Percentiles rank a stretch among this genome's conserved stretches.
phyloP scores from a whole-genome alignment of 139 green algal genomes.

The Spirogloea muscicola region DNA sequence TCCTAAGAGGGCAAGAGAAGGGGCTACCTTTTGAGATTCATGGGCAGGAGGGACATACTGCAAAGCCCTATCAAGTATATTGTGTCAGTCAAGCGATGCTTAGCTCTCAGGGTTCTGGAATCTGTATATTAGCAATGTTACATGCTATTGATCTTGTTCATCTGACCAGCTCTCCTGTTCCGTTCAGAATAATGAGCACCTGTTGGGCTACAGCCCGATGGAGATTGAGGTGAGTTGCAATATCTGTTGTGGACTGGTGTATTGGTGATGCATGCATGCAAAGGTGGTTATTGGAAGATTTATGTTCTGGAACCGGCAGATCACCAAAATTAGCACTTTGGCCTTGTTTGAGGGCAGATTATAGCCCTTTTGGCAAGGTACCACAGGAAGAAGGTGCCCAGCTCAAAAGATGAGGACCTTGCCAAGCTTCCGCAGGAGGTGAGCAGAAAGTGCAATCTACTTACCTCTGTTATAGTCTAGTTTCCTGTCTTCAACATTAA shows the following conservation, averaged over 20 bases:
- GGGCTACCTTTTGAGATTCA: too few relatives aligned
- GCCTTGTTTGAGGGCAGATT: conserved; percentile 2
- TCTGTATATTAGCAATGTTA: background rate
- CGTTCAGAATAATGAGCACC: conserved; percentile 44
- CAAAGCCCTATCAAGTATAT: too few relatives aligned
- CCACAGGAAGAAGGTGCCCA: conserved; percentile 44
- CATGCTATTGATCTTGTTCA: background rate
- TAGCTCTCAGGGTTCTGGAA: background rate
- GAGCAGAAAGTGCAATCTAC: background rate
- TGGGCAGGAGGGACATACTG: too few relatives aligned
- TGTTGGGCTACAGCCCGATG: conserved; percentile 45
- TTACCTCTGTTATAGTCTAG: background rate
- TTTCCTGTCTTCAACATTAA: background rate
- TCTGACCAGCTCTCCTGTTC: background rate
- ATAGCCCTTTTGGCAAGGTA: conserved; percentile 40
- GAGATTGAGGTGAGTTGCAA: conserved; percentile 43
- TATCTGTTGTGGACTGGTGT: background rate
- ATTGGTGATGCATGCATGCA: background rate
- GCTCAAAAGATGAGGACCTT: conserved; percentile 20
- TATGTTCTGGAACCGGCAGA: background rate
- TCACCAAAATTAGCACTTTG: background rate
- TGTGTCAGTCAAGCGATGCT: too few relatives aligned
- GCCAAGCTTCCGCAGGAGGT: conserved; percentile 40
- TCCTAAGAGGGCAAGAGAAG: too few relatives aligned
- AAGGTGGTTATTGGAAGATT: background rate